phyloP scores from a whole-genome alignment of 2,329 filamentous ascomycete species.

The Calonectria hawksworthii region DNA sequence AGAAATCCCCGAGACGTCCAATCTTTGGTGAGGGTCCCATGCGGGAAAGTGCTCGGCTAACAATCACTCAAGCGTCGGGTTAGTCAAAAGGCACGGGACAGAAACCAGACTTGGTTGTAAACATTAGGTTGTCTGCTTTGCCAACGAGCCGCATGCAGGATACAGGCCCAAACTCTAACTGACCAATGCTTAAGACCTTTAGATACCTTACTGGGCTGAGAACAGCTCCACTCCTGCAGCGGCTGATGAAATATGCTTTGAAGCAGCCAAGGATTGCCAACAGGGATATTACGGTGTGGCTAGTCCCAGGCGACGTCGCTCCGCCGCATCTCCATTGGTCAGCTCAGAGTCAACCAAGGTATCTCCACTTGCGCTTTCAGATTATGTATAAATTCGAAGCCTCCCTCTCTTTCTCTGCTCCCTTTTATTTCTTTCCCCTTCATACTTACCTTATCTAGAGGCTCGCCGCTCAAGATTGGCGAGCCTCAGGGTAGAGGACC shows the following conservation, averaged over 20 bases:
- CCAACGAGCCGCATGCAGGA: not conserved
- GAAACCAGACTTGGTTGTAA: not conserved
- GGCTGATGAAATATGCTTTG: not conserved
- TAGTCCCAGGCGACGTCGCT: not conserved
- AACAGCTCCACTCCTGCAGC: not conserved
- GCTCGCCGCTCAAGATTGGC: constrained; percentile 59
- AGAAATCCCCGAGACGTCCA: too few species aligned
- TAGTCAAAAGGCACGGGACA: too few species aligned
- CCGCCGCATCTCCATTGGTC: not conserved
- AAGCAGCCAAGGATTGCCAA: not conserved
- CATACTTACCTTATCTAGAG: constrained; percentile 68
- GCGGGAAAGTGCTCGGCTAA: too few species aligned
- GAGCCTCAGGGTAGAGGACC: constrained; percentile 60
- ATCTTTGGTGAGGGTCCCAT: too few species aligned
- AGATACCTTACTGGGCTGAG: not conserved
- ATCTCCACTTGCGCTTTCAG: not conserved
- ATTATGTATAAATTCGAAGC: constrained; percentile 50
- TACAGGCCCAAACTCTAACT: not conserved
- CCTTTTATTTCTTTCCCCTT: constrained; percentile 54
- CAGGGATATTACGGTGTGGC: not conserved
- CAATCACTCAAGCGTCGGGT: too few species aligned
- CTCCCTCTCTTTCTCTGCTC: constrained; percentile 18
- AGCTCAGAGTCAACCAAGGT: not conserved
- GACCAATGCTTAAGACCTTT: not conserved
- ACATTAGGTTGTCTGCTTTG: too few species aligned